Evolutionary conservation across 2,329 filamentous ascomycete genomes (phyloP).

Genomic region (Lachnellula hyalina): DNA sequence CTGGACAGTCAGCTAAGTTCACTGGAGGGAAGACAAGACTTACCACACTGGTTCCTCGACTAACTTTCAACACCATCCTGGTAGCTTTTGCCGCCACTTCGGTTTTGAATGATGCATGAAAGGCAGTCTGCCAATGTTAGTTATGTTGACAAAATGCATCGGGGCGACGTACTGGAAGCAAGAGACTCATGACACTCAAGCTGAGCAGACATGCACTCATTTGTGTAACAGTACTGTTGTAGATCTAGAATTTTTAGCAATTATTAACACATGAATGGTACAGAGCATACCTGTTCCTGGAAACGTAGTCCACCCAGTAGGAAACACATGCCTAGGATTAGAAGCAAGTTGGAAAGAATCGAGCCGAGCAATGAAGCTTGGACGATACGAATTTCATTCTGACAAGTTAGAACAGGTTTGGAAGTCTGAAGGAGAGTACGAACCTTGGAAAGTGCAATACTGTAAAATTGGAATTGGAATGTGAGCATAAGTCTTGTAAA

Average conservation of each 20-base stretch:
- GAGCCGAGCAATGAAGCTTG: slow-evolving; percentile 87
- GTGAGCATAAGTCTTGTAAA: slow-evolving; percentile 34
- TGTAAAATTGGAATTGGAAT: slow-evolving; percentile 35
- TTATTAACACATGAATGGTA: too few species aligned
- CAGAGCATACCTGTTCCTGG: slow-evolving; percentile 65
- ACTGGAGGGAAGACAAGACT: slow-evolving; percentile 29
- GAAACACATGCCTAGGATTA: slow-evolving; percentile 91
- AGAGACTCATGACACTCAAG: slow-evolving; percentile 81
- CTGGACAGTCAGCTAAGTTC: slow-evolving; percentile 33
- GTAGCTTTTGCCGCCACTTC: slow-evolving; percentile 51
- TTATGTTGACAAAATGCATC: not conserved
- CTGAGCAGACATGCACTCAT: slow-evolving; percentile 93
- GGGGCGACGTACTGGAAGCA: slow-evolving; percentile 63
- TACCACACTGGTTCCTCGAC: slow-evolving; percentile 82
- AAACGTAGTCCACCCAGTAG: slow-evolving; percentile 79
- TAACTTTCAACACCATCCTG: slow-evolving; percentile 71
- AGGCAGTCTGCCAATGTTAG: slow-evolving; percentile 60
- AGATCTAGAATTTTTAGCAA: slow-evolving; percentile 51
- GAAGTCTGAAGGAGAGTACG: slow-evolving; percentile 7
- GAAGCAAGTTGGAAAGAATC: slow-evolving; percentile 79
- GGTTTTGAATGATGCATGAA: slow-evolving; percentile 78
- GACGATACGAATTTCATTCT: slow-evolving; percentile 82
- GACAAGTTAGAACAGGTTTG: slow-evolving; percentile 22
- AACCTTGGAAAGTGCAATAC: slow-evolving; percentile 70
- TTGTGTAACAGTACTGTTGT: slow-evolving; percentile 91